phyloP scores from a whole-genome alignment of 2,329 filamentous ascomycete species.

The Ascochyta koolunga region DNA sequence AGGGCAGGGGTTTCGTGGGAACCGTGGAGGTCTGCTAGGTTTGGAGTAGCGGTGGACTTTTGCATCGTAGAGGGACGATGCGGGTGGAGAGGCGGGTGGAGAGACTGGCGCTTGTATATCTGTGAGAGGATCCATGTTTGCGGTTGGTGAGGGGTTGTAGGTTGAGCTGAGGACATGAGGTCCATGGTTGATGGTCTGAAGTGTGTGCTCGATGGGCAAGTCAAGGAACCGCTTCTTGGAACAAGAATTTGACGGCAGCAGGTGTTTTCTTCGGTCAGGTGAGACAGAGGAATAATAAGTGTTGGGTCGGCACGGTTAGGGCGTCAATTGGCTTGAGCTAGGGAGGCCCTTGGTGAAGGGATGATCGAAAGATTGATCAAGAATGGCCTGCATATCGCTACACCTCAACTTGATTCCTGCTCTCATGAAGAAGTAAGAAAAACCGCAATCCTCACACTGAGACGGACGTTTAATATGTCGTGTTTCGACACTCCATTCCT shows the following conservation, averaged over 20 bases:
- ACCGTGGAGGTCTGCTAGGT: neutral
- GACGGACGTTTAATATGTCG: neutral
- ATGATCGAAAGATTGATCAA: neutral
- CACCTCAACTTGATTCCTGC: neutral
- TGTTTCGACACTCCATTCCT: neutral
- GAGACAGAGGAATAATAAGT: neutral
- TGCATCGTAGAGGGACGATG: neutral
- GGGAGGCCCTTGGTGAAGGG: conserved; percentile 12
- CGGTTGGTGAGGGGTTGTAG: neutral
- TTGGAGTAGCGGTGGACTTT: conserved; percentile 1
- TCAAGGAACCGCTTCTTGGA: neutral
- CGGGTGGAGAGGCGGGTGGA: conserved; percentile 3
- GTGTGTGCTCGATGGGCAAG: neutral
- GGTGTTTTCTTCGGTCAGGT: neutral
- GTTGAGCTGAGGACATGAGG: neutral
- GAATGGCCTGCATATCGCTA: neutral
- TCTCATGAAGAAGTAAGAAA: neutral
- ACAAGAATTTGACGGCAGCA: neutral
- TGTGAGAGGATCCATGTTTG: neutral
- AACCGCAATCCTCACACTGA: neutral
- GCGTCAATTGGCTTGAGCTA: neutral
- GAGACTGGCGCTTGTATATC: neutral
- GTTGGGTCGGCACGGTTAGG: neutral
- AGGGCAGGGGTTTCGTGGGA: conserved; percentile 7
- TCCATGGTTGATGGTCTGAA: neutral